Percentiles rank a stretch among this genome's conserved stretches.
Conservation (phyloP, 139 green algal genomes). For the Chlamydomonas schloesseri region DNA sequence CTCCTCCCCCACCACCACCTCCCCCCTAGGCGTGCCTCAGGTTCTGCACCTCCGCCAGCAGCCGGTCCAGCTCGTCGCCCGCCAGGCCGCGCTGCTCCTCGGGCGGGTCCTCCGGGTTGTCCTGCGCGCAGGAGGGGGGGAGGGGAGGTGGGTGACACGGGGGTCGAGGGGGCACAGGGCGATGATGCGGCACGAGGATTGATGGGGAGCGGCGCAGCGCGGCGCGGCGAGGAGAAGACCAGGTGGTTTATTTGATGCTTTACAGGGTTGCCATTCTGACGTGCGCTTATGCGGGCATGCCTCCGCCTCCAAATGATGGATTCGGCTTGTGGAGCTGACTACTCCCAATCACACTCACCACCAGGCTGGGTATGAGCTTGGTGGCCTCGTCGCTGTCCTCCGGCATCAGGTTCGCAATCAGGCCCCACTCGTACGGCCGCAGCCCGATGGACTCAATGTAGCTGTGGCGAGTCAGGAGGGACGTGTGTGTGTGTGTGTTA, state of each 20-base stretch:
- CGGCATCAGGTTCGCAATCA: slow-evolving; percentile 38
- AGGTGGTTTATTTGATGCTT: no score
- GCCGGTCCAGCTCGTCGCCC: slow-evolving; percentile 23
- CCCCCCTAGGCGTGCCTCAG: slow-evolving; percentile 1
- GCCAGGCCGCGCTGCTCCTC: slow-evolving; percentile 25
- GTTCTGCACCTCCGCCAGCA: slow-evolving; percentile 33
- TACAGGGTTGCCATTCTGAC: no score
- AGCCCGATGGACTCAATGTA: slow-evolving; percentile 32
- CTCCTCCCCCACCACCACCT: no score
- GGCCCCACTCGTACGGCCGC: slow-evolving; percentile 32
- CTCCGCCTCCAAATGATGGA: no score
- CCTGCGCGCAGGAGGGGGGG: background rate
- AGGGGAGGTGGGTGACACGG: background rate
- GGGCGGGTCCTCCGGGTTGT: slow-evolving; percentile 32
- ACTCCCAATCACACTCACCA: no score
- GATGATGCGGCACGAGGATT: background rate
- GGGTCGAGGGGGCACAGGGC: background rate
- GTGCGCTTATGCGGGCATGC: no score
- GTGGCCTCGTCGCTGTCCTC: slow-evolving; percentile 27
- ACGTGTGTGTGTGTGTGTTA: no score
- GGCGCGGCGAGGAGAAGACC: no score
- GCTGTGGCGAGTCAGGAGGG: background rate
- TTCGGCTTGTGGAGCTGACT: no score
- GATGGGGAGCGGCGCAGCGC: background rate
- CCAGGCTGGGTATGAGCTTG: slow-evolving; percentile 39